Evolutionary conservation across 352 stramenopile species (phyloP).

Genomic region (Globisporangium cederbergense): DNA sequence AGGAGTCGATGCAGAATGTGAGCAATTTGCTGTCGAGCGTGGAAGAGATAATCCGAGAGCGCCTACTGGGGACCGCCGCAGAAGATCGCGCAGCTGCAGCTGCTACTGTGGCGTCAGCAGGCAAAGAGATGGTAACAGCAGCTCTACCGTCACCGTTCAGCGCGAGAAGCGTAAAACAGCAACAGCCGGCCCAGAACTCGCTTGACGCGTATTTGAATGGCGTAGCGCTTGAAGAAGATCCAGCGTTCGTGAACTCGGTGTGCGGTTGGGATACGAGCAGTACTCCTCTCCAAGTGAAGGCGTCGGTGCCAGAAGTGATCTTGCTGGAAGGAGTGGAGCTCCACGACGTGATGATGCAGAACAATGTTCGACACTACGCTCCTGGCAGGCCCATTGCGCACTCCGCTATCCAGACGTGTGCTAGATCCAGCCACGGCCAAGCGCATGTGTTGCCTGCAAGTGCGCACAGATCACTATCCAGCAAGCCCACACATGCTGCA

Average conservation of each 20-base stretch:
- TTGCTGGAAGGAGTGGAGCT: conserved; percentile 6
- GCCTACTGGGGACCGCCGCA: background rate
- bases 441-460: background rate
- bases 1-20: conserved; percentile 8
- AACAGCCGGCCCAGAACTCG: conserved; percentile 16
- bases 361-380: conserved; percentile 4
- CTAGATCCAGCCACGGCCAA: background rate
- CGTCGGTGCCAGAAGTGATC: background rate
- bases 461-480: background rate
- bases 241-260: conserved; percentile 35
- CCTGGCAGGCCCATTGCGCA: background rate
- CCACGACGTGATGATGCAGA: conserved; percentile 15
- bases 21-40: conserved; percentile 11
- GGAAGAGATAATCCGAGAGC: conserved; percentile 18
- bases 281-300: background rate
- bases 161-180: background rate
- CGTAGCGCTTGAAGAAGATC: conserved; percentile 15
- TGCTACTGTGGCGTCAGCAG: no score
- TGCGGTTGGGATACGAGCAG: conserved; percentile 26
- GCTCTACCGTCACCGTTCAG: background rate
- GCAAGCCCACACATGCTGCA: background rate
- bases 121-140: background rate
- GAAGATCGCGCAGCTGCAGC: background rate
- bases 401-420: background rate
- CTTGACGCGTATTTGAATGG: conserved; percentile 31